Percentiles rank a stretch among this genome's conserved stretches.
These are phyloP conservation scores for Lachancea kluyveri DNA, from an alignment of 805 yeast genomes.

Conservation along the genomic window DNA sequence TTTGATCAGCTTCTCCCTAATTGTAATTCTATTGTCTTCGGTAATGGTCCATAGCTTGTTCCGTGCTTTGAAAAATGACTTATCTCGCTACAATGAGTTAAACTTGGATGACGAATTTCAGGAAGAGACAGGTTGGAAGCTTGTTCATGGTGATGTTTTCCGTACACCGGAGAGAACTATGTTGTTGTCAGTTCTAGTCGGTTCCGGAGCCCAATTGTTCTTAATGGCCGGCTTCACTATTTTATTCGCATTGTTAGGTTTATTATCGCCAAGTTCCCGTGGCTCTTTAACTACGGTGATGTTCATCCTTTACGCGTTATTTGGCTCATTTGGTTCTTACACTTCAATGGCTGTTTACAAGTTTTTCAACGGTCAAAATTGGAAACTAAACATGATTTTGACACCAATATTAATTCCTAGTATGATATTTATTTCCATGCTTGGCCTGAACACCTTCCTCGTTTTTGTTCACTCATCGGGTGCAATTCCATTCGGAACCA, in stretches of 20 bases:
- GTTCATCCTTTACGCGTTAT: slow-evolving; percentile 75
- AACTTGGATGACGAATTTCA: slow-evolving; percentile 81
- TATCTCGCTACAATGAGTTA: slow-evolving; percentile 81
- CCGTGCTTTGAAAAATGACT: slow-evolving; percentile 78
- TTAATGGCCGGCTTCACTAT: slow-evolving; percentile 70
- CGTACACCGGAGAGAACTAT: slow-evolving; percentile 70
- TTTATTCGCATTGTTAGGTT: slow-evolving; percentile 79
- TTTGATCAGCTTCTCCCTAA: slow-evolving; percentile 74
- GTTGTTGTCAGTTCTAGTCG: slow-evolving; percentile 72
- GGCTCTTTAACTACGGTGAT: slow-evolving; percentile 89
- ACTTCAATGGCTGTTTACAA: slow-evolving; percentile 82
- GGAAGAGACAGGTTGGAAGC: slow-evolving; percentile 96
- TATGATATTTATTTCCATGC: slow-evolving; percentile 51
- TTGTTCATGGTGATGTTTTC: slow-evolving; percentile 92
- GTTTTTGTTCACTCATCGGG: slow-evolving; percentile 79
- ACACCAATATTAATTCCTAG: slow-evolving; percentile 90
- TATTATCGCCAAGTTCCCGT: slow-evolving; percentile 89
- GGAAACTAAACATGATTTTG: slow-evolving; percentile 79
- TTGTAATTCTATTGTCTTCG: slow-evolving; percentile 69
- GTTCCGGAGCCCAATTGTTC: slow-evolving; percentile 82
- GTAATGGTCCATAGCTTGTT: slow-evolving; percentile 74
- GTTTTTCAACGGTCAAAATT: slow-evolving; percentile 84
- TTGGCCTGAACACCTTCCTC: slow-evolving; percentile 76
- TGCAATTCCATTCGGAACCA: slow-evolving; percentile 88
- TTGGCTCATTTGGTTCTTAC: slow-evolving; percentile 79